These are phyloP conservation scores for Chaetomiaceae sp. DNA, from an alignment of 2,329 filamentous ascomycete species.

Conservation along the genomic window DNA sequence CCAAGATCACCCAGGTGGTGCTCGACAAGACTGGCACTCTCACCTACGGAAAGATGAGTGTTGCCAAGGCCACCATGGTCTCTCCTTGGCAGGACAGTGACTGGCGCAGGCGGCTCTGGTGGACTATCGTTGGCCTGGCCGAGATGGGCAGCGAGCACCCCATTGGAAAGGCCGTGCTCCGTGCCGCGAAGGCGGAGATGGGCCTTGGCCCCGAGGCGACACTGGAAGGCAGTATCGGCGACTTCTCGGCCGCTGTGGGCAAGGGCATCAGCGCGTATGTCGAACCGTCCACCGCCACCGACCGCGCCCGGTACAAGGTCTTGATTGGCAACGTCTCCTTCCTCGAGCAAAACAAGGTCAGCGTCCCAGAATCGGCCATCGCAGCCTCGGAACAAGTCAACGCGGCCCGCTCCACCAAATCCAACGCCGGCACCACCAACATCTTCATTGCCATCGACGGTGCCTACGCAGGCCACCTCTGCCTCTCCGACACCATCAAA, in stretches of 20 bases:
- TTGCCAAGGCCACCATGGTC: conserved; percentile 65
- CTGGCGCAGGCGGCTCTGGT: conserved; percentile 75
- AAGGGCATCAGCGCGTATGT: conserved; percentile 79
- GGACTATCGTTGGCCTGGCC: conserved; percentile 90
- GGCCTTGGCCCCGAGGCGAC: conserved; percentile 65
- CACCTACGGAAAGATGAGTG: conserved; percentile 92
- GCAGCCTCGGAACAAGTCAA: conserved; percentile 59
- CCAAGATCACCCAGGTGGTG: conserved; percentile 83
- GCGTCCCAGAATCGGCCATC: conserved; percentile 59
- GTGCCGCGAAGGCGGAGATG: conserved; percentile 69
- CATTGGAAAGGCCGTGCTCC: conserved; percentile 81
- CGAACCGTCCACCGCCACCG: conserved; percentile 65
- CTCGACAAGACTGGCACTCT: conserved; percentile 96
- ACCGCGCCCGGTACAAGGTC: conserved; percentile 70
- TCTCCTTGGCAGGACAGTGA: conserved; percentile 65
- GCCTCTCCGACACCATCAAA: conserved; percentile 87
- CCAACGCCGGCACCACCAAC: conserved; percentile 69
- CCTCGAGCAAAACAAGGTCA: conserved; percentile 65
- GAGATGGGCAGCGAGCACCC: conserved; percentile 96
- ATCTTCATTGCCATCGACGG: conserved; percentile 89
- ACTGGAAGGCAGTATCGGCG: conserved; percentile 77
- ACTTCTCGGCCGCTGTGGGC: conserved; percentile 79
- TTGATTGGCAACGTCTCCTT: conserved; percentile 78
- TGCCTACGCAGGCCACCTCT: conserved; percentile 74
- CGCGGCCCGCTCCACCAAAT: conserved; percentile 32